These are phyloP conservation scores for Ceratocystis cacaofunesta DNA, from an alignment of 2,329 filamentous ascomycete species.

Conservation along the genomic window DNA sequence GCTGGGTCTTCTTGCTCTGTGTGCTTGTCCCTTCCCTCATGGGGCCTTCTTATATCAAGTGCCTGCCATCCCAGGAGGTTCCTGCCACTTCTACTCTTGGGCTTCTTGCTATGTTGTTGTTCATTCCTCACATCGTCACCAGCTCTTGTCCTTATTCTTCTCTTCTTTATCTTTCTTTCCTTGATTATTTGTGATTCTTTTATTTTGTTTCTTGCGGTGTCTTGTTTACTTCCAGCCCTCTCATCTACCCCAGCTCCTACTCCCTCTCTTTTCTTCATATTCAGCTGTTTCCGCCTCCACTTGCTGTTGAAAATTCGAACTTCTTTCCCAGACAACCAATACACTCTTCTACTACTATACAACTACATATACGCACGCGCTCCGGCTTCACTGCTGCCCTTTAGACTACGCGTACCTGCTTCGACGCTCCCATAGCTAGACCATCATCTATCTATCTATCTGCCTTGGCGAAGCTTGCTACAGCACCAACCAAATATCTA, in stretches of 20 bases:
- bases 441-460: not conserved
- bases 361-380: not conserved
- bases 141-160: not conserved
- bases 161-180: not conserved
- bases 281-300: not conserved
- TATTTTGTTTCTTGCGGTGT: not conserved
- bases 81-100: not conserved
- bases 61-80: slow-evolving; percentile 1
- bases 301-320: not conserved
- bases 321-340: not conserved
- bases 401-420: not conserved
- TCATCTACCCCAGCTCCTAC: not conserved
- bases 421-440: not conserved
- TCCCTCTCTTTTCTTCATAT: slow-evolving; percentile 2
- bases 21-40: not conserved
- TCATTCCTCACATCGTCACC: not conserved
- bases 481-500: not conserved
- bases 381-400: not conserved
- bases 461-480: not conserved
- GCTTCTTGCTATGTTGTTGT: not conserved
- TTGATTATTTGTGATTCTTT: not conserved
- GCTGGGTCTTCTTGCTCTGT: not conserved
- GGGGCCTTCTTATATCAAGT: slow-evolving; percentile 8
- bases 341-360: not conserved
- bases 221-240: not conserved